Base-by-base conservation (phyloP, 345 rosid genomes). In the Cochlearia excelsa region DNA sequence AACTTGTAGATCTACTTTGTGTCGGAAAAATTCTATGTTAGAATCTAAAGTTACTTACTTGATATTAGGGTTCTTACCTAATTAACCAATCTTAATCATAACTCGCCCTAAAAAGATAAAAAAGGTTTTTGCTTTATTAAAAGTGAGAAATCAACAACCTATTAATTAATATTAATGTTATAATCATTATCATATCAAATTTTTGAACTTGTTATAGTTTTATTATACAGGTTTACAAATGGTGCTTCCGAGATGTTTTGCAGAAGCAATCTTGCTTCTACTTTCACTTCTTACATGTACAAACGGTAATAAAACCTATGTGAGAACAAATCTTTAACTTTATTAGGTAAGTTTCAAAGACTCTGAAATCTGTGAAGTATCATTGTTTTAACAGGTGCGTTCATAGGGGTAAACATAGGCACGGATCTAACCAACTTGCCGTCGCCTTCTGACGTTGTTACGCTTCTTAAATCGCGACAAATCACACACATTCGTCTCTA, bases 401-500 rank as follows among this genome's bases (percentile, higher is more conserved):
- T 66, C 74, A 53, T 88, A 9, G 99, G 99, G 1, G 64, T 92
- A 65, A 86, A 92, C 84, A 79, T 89, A 2, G 99, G 99, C 7
- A 84, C 97, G 2, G 90, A 80, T 69, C 82, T 87, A 50, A 79
- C 92, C 48, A 73, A 70, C 61, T 60, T 87, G 81, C 95, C 97
- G 26, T 59, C 90, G n/a, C 82, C 96, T 64, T 66, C 86, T 16
- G 84, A 85, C 33, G 54, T 84, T 3, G 90, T 84, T 41, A 34
- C 74, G 1, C 73, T 82, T 30, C 81, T 94, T 46, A 78, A 78
- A 77, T 74, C 80, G 37, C 74, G 70, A 29, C 77, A 81, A 65
- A 90, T 94, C 46, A 82, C 88, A 46, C 99, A 90, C 38, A 69
- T 90, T 9, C 97, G 99, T 43, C 90, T 94, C 59, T 90, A 84